Conservation (phyloP, 495 filamentous ascomycete species). For the Neurospora sp. region DNA sequence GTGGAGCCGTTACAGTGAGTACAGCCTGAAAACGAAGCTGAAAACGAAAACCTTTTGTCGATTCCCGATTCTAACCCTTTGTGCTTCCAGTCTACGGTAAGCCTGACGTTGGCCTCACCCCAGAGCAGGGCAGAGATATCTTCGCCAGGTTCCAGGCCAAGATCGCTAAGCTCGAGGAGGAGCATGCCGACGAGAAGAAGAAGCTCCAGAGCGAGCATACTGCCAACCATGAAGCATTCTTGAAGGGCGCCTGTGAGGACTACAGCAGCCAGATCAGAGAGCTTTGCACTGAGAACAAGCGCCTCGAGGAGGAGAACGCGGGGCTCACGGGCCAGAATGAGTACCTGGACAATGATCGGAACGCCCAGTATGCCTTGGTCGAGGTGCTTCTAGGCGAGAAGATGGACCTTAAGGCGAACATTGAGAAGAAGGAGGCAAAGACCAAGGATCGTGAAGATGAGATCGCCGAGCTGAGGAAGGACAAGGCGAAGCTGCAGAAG, state of each 20-base stretch:
- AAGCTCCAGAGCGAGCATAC: background rate
- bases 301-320: background rate
- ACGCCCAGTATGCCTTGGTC: background rate
- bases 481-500: background rate
- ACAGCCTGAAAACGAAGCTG: background rate
- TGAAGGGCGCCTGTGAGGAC: background rate
- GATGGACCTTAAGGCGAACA: background rate
- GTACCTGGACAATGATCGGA: too few relatives aligned
- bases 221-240: background rate
- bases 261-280: background rate
- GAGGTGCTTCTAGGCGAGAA: background rate
- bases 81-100: background rate
- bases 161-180: background rate
- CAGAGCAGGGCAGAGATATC: background rate
- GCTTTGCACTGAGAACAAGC: background rate
- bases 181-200: background rate
- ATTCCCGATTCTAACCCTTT: background rate
- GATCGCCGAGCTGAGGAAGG: background rate
- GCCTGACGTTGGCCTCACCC: background rate
- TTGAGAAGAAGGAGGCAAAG: background rate
- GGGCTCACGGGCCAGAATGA: background rate
- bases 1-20: background rate
- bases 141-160: background rate
- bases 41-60: background rate
- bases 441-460: background rate